Conservation (phyloP, 805 yeast species). For the Saccharomycopsis capsularis region DNA sequence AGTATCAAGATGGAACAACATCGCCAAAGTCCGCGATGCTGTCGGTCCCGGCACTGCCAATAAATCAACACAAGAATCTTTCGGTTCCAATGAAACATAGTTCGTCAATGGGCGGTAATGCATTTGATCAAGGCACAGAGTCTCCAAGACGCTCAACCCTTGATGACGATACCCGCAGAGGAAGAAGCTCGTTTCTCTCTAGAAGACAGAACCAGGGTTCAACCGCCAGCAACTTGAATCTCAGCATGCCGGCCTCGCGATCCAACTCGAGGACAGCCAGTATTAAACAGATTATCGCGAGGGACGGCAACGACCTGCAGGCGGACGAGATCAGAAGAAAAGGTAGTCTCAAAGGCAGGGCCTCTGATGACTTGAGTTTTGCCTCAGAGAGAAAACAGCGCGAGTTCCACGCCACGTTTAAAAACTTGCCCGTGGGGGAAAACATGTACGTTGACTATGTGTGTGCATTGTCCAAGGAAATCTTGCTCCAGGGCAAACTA, state of each 20-base stretch:
- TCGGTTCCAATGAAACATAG: background rate
- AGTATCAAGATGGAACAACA: background rate
- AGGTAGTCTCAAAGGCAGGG: background rate
- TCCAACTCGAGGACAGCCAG: background rate
- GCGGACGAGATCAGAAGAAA: slow-evolving; percentile 9
- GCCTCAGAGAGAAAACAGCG: slow-evolving; percentile 48
- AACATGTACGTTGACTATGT: slow-evolving; percentile 52
- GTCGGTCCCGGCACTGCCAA: background rate
- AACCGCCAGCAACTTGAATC: slow-evolving; percentile 1
- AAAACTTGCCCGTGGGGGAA: slow-evolving; percentile 44
- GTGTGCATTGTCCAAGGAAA: slow-evolving; percentile 62
- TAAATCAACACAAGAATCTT: background rate
- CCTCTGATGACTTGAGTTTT: slow-evolving; percentile 22
- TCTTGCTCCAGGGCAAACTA: slow-evolving; percentile 59
- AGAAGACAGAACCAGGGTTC: background rate
- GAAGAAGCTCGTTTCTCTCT: slow-evolving; percentile 1
- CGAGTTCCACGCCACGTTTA: slow-evolving; percentile 55
- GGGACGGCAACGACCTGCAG: background rate
- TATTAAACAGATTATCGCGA: background rate
- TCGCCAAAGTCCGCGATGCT: background rate
- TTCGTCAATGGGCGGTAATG: background rate
- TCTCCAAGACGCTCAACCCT: background rate
- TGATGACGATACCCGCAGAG: slow-evolving; percentile 4
- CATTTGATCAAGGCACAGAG: background rate
- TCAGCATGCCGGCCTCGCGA: background rate